Conservation (phyloP, 768 basidiomycete species). For the Tylopilus rubrobrunneus region DNA sequence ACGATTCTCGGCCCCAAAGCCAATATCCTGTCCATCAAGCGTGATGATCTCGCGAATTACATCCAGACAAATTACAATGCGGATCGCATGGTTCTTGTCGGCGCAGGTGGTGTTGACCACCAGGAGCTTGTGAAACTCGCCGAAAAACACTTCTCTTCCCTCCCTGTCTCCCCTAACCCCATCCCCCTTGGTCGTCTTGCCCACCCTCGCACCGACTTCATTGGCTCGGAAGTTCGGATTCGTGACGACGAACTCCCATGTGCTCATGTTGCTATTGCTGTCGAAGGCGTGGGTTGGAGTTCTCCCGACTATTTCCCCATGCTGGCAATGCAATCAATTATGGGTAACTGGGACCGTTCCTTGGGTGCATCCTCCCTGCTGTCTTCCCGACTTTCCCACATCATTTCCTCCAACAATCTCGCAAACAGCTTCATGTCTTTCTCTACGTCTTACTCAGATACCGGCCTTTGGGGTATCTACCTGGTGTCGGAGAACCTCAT, state of each 20-base stretch:
- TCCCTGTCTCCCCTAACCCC: slow-evolving; percentile 85
- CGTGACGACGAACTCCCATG: slow-evolving; percentile 89
- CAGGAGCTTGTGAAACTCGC: slow-evolving; percentile 90
- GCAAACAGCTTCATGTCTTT: slow-evolving; percentile 99
- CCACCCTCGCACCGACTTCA: slow-evolving; percentile 75
- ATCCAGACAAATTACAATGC: slow-evolving; percentile 98
- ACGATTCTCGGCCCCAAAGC: slow-evolving; percentile 96
- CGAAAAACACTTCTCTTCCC: slow-evolving; percentile 85
- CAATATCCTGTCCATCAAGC: slow-evolving; percentile 94
- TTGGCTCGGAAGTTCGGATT: slow-evolving; percentile 93
- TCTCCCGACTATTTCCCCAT: slow-evolving; percentile 99
- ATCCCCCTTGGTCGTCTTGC: slow-evolving; percentile 81
- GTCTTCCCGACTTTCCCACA: slow-evolving; percentile 87
- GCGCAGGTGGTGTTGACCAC: slow-evolving; percentile 94
- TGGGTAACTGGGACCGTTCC: slow-evolving; percentile 99
- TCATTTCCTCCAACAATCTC: slow-evolving; percentile 89
- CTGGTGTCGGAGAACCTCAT: slow-evolving; percentile 90
- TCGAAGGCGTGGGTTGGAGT: slow-evolving; percentile 97
- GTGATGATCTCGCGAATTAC: slow-evolving; percentile 83
- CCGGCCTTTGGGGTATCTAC: slow-evolving; percentile 99
- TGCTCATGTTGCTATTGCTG: slow-evolving; percentile 92
- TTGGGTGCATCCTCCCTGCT: slow-evolving; percentile 87
- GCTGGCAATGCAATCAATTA: slow-evolving; percentile 96
- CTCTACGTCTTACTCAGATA: slow-evolving; percentile 98
- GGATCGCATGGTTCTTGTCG: slow-evolving; percentile 98